Evolutionary conservation across 257 asterid genomes (phyloP).

Genomic region (Primulina eburnea): DNA sequence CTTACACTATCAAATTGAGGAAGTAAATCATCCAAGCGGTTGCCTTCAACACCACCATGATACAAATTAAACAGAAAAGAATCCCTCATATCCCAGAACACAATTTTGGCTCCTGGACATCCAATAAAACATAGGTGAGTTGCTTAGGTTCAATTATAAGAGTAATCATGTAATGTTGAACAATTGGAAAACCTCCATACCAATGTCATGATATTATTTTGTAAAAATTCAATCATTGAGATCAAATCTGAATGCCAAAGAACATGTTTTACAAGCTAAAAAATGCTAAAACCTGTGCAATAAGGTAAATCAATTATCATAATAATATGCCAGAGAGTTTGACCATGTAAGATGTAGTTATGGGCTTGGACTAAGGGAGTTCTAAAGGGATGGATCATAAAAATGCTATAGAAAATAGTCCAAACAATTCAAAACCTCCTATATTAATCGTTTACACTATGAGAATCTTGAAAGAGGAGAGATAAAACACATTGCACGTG

Average conservation of each 20-base stretch:
- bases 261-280: not conserved
- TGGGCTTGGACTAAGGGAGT: no score
- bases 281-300: not conserved
- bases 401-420: no score
- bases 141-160: conserved; percentile 14
- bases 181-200: conserved; percentile 15
- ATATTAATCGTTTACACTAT: no score
- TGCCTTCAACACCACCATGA: conserved; percentile 68
- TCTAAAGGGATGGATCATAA: no score
- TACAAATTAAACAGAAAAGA: conserved; percentile 63
- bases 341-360: no score
- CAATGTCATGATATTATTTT: conserved; percentile 3
- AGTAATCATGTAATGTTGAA: conserved; percentile 14
- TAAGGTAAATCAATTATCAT: not conserved
- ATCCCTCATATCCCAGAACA: conserved; percentile 94
- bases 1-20: conserved; percentile 81
- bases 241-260: not conserved
- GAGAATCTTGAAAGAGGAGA: no score
- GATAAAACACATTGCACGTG: no score
- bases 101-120: conserved; percentile 74
- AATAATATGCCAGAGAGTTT: no score
- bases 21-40: conserved; percentile 75
- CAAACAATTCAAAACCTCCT: no score
- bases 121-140: conserved; percentile 16
- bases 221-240: not conserved